Base-by-base conservation (phyloP, 495 filamentous ascomycete genomes). In the Aspergillus cristatus region DNA sequence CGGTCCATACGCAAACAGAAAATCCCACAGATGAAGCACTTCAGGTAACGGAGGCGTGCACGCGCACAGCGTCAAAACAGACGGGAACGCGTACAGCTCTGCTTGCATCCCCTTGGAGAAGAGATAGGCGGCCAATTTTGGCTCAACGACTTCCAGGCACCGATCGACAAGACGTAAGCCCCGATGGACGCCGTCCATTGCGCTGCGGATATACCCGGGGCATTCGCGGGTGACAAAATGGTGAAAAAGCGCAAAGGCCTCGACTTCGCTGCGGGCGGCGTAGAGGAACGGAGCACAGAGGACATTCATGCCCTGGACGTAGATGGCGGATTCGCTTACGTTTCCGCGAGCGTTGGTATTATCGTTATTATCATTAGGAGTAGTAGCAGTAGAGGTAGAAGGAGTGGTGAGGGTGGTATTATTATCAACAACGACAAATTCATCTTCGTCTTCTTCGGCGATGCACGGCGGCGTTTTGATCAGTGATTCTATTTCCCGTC, bases 301-400 rank as follows among this genome's bases (percentile, higher is more conserved):
- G n/a, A 97, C 90, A 54, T 97, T 98, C 91, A 98, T 97, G 40
- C 91, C 91, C 55, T 99, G 91, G 4, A 97, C 93, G 55, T 99
- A 99, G 37, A 84, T 86, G 10, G 84, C 83, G 11, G 79, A 72
- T 41, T 83, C 79, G 12, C 63, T 65, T 1, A 68, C 62, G 14
- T 56, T 59, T 7, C 47, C 28, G 11, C 33, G 45, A 5, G 32
- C 15, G n/a, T n/a, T n/a, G n/a, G n/a, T n/a, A n/a, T n/a, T n/a
- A 24, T 24, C 4, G 20, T 24, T 24, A 24, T 24, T 24, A 24
- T 24, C 8, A 24, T 24, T 24, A 24, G 20, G 8, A 24, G 4
- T 24, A 8, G n/a, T n/a, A 12, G 35, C 28, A 32, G 24, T 28
- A 16, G 16, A 24, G 14, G 34, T 25, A 34, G 24, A 11, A 26